These are phyloP conservation scores for Diplodia mutila DNA, from an alignment of 2,329 filamentous ascomycete species.

Conservation along the genomic window DNA sequence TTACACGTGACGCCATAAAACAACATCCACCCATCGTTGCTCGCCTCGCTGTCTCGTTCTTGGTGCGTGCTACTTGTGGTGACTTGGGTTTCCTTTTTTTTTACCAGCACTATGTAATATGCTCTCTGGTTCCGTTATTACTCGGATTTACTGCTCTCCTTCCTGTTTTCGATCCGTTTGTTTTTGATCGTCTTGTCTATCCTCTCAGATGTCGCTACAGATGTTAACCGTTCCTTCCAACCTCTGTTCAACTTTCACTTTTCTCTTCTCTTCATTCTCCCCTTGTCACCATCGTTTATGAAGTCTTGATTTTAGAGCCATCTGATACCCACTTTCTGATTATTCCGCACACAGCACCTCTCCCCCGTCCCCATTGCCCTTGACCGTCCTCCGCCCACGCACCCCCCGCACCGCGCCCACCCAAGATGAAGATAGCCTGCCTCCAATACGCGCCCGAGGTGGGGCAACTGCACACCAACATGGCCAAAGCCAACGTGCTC, in stretches of 20 bases:
- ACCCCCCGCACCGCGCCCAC: not conserved
- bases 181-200: not conserved
- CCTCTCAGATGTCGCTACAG: not conserved
- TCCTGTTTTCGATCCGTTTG: conserved; percentile 1
- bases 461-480: conserved; percentile 71
- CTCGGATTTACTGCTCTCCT: not conserved
- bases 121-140: not conserved
- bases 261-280: not conserved
- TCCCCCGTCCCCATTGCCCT: not conserved
- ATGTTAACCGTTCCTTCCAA: not conserved
- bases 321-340: not conserved
- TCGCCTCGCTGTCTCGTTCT: not conserved
- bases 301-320: not conserved
- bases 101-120: not conserved
- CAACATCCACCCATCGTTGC: conserved; percentile 11
- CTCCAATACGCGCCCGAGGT: conserved; percentile 74
- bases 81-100: not conserved
- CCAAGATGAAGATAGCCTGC: conserved; percentile 68
- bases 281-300: too few species aligned
- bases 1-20: conserved; percentile 24
- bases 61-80: not conserved
- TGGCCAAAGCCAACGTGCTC: conserved; percentile 68
- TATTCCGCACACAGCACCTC: not conserved
- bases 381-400: too few species aligned
- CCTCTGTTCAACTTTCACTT: not conserved